Evolutionary conservation across 352 stramenopile genomes (phyloP), one percentile per base, ranked within the genome.

Genomic region (Thraustotheca clavata): DNA sequence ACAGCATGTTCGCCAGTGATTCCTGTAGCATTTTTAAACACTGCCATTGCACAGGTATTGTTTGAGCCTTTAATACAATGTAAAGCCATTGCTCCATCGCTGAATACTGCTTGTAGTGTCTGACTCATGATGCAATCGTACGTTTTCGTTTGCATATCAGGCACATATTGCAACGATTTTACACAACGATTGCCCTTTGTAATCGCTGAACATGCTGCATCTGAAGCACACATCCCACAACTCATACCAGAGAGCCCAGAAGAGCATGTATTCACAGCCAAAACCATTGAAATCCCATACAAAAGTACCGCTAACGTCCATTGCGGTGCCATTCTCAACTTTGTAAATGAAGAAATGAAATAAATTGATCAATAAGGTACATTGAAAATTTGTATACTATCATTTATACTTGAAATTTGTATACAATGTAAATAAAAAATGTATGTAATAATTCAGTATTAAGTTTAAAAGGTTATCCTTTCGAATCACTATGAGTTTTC

Each of bases 41-140:
- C 76, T 3, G 80, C 79, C 12, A 81, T 81, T 16, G 69, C 75
- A 71, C 83, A 92, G 48, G 76, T 82, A 14, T 74, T 49, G 7
- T 43, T 55, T 50, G 79, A 67, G 6, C 43, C 14, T 52, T 75
- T 75, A 61, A 88, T 71, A 73, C 83, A 92, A 14, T 60, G 61
- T 7, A 92, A 71, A 26, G 78, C 77, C 60, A 92, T 38, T 1
- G 77, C 77, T 38, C 83, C 80, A 68, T 92, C 79, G 5, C 71
- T 62, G 49, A 92, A 86, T 5, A 92, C 62, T 55, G 71, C 52
- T 55, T 89, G 74, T 11, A 92, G 71, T n/a, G 74, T 68, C 0
- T 68, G 43, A 32, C 79, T 76, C 29, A 92, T 62, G 29, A 48
- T 54, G 43, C 83, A 92, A 26, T 71, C 71, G 69, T 92, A 92